phyloP scores from a whole-genome alignment of 495 filamentous ascomycete genomes.

The Lepraria neglecta region DNA sequence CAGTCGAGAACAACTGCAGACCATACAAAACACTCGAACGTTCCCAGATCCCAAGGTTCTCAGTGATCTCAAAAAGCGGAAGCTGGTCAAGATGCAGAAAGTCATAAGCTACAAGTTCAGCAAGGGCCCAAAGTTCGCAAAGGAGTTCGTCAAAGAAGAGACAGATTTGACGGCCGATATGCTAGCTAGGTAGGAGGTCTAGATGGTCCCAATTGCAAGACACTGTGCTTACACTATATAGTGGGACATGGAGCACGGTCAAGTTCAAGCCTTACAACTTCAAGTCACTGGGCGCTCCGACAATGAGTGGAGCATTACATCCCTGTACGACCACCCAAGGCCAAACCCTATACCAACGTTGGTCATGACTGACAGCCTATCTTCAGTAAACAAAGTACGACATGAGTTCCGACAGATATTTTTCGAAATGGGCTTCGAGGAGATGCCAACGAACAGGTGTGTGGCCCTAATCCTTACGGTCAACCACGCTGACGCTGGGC shows the following conservation, averaged over 20 bases:
- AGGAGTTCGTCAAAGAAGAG: constrained; percentile 83
- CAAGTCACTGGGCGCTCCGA: constrained; percentile 75
- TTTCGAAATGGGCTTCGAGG: constrained; percentile 86
- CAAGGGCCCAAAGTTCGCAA: constrained; percentile 82
- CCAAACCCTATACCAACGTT: not conserved
- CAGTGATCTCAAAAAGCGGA: constrained; percentile 79
- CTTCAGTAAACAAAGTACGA: constrained; percentile 78
- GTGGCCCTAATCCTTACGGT: not conserved
- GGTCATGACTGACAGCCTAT: constrained; percentile 3
- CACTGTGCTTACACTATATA: constrained; percentile 29
- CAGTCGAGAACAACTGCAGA: constrained; percentile 65
- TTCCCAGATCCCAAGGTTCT: constrained; percentile 65
- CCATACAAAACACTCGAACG: constrained; percentile 60
- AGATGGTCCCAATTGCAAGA: not conserved
- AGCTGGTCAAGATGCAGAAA: constrained; percentile 74
- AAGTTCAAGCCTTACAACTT: constrained; percentile 97
- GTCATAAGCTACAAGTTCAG: constrained; percentile 73
- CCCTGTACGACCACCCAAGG: constrained; percentile 42
- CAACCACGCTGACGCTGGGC: constrained; percentile 35
- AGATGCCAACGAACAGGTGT: constrained; percentile 70
- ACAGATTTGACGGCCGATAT: constrained; percentile 94
- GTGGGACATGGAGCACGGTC: constrained; percentile 74
- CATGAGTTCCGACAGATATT: constrained; percentile 93
- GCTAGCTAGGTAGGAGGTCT: constrained; percentile 52
- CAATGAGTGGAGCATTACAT: constrained; percentile 79